These are phyloP conservation scores for Melocanna baccifera DNA, from an alignment of 176 grass and related monocot species.

Conservation along the genomic window DNA sequence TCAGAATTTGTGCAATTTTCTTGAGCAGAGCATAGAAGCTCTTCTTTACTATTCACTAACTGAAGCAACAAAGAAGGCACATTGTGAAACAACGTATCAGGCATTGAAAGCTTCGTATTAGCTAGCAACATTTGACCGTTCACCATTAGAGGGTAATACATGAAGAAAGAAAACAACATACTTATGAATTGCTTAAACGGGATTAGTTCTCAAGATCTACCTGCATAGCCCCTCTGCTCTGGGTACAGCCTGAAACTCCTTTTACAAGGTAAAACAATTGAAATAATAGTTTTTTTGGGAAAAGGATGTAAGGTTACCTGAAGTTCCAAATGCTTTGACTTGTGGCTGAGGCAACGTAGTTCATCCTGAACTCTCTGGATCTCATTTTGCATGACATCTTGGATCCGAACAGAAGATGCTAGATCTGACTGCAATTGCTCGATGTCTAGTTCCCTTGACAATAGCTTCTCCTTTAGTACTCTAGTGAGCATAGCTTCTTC, in stretches of 20 bases:
- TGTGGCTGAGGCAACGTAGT: constrained; percentile 41
- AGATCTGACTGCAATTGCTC: constrained; percentile 67
- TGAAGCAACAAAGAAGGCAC: neutral
- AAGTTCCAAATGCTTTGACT: constrained; percentile 66
- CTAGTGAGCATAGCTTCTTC: constrained; percentile 59
- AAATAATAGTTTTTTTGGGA: neutral
- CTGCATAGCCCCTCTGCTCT: no score
- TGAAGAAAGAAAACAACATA: neutral
- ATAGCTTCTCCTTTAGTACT: constrained; percentile 64
- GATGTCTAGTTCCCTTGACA: constrained; percentile 56
- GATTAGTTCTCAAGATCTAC: neutral
- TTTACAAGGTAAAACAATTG: neutral
- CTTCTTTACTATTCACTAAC: neutral
- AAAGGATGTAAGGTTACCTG: constrained; percentile 47
- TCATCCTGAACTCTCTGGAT: constrained; percentile 63
- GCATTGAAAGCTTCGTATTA: neutral
- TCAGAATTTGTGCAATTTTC: neutral
- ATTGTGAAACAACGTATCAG: neutral
- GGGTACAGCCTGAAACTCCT: neutral
- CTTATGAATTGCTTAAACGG: constrained; percentile 5
- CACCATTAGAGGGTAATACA: neutral
- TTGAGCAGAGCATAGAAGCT: neutral
- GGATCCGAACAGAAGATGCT: constrained; percentile 49
- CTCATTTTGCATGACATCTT: constrained; percentile 52
- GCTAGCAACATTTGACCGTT: constrained; percentile 1